phyloP scores from a whole-genome alignment of 176 grass and related monocot species.

The Avena eriantha region DNA sequence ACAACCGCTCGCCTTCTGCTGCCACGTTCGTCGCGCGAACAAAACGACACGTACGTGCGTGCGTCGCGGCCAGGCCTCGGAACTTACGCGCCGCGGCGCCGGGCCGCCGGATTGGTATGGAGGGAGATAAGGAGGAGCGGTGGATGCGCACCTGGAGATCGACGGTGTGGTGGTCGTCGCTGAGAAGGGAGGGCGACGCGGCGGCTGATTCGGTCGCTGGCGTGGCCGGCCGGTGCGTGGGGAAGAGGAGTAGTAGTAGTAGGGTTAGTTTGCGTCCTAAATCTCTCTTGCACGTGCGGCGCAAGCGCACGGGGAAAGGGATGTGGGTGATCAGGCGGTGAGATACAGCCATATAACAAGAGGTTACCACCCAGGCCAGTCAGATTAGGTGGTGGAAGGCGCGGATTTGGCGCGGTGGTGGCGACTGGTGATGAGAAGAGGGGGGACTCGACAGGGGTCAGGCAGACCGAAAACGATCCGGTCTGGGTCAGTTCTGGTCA shows the following conservation, averaged over 20 bases:
- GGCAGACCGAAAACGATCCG: slow-evolving; percentile 34
- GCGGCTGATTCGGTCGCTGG: not conserved
- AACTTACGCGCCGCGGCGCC: not conserved
- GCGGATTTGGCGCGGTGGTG: not conserved
- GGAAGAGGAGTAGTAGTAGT: not conserved
- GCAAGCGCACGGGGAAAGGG: not conserved
- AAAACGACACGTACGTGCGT: no score
- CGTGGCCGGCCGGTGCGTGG: not conserved
- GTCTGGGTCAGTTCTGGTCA: slow-evolving; percentile 35
- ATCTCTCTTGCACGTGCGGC: slow-evolving; percentile 16
- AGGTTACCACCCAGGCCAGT: not conserved
- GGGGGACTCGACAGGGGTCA: slow-evolving; percentile 15
- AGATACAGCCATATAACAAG: no score
- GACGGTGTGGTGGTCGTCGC: not conserved
- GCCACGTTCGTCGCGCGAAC: no score
- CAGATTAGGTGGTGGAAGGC: no score
- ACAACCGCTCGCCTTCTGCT: no score
- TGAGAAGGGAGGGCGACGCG: not conserved
- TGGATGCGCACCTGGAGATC: not conserved
- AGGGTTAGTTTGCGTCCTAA: slow-evolving; percentile 15
- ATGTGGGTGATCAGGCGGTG: not conserved
- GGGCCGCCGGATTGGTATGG: not conserved
- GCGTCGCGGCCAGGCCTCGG: not conserved
- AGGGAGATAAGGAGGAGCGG: not conserved
- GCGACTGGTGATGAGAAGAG: not conserved